phyloP scores from a whole-genome alignment of 345 rosid species.

The Iberis pinnata region DNA sequence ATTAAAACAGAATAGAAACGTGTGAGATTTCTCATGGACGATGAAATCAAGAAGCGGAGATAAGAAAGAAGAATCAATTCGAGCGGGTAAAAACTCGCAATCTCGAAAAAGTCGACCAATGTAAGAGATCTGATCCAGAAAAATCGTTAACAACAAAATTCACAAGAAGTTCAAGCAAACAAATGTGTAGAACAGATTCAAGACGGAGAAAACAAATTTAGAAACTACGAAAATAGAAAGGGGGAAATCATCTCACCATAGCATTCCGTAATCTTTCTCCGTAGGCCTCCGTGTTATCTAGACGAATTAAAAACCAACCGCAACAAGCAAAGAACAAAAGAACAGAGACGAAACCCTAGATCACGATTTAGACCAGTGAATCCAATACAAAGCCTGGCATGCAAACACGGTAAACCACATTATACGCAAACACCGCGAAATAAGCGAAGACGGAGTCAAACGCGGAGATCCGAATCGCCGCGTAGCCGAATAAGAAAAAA shows the following conservation, averaged over 20 bases:
- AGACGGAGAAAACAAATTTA: constrained; percentile 1
- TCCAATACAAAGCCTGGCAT: constrained; percentile 32
- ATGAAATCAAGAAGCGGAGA: constrained; percentile 17
- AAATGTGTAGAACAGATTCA: neutral
- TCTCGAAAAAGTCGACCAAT: constrained; percentile 23
- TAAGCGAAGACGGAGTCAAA: constrained; percentile 35
- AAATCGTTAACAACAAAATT: constrained; percentile 17
- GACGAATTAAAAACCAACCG: constrained; percentile 19
- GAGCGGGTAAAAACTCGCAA: constrained; percentile 6
- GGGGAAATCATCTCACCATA: constrained; percentile 56
- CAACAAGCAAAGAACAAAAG: constrained; percentile 25
- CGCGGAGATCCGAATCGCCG: constrained; percentile 57
- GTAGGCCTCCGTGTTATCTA: constrained; percentile 48
- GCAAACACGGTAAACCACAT: constrained; percentile 56
- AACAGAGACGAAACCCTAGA: constrained; percentile 57
- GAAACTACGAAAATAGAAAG: neutral
- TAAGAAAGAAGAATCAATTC: constrained; percentile 3
- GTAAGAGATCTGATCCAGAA: constrained; percentile 42
- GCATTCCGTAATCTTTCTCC: constrained; percentile 59
- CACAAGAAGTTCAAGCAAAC: constrained; percentile 11
- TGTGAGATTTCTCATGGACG: constrained; percentile 12
- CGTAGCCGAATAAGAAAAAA: constrained; percentile 24
- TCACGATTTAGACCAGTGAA: constrained; percentile 43
- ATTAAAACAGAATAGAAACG: constrained; percentile 3
- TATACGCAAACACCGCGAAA: constrained; percentile 40